Percentiles rank a stretch among this genome's conserved stretches.
Conservation (phyloP, 257 asterid species). For the Rehmannia glutinosa region DNA sequence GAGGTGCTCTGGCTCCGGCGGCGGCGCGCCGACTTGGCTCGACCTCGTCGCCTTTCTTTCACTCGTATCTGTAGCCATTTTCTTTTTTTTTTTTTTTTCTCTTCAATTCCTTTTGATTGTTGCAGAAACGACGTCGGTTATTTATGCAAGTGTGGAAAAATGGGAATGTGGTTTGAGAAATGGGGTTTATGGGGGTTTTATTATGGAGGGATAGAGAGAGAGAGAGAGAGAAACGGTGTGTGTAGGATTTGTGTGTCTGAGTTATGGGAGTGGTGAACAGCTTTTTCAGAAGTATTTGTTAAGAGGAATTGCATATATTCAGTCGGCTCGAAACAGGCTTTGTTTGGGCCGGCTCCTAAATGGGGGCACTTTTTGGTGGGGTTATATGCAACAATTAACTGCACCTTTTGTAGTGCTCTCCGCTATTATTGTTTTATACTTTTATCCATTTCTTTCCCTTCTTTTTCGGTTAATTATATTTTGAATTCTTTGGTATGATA, state of each 20-base stretch:
- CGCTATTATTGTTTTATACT: background rate
- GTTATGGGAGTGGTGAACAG: conserved; percentile 38
- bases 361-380: conserved; percentile 23
- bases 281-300: conserved; percentile 41
- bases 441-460: too few relatives aligned
- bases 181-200: conserved; percentile 25
- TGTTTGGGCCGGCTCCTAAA: conserved; percentile 40
- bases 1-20: conserved; percentile 67
- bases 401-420: background rate
- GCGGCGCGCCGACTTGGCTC: conserved; percentile 48
- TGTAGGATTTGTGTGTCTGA: conserved; percentile 35
- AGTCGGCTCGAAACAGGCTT: conserved; percentile 64
- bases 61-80: conserved; percentile 41
- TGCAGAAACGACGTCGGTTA: too few relatives aligned
- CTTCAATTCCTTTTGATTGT: too few relatives aligned
- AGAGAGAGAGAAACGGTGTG: conserved; percentile 20
- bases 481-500: too few relatives aligned
- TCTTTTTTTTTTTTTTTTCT: background rate
- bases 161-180: background rate
- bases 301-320: conserved; percentile 23
- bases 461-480: background rate
- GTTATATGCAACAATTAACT: conserved; percentile 10
- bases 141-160: background rate
- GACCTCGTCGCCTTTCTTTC: conserved; percentile 31
- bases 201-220: conserved; percentile 23